Evolutionary conservation across 2,329 filamentous ascomycete species (phyloP).

Genomic region (Paramyrothecium roridum): DNA sequence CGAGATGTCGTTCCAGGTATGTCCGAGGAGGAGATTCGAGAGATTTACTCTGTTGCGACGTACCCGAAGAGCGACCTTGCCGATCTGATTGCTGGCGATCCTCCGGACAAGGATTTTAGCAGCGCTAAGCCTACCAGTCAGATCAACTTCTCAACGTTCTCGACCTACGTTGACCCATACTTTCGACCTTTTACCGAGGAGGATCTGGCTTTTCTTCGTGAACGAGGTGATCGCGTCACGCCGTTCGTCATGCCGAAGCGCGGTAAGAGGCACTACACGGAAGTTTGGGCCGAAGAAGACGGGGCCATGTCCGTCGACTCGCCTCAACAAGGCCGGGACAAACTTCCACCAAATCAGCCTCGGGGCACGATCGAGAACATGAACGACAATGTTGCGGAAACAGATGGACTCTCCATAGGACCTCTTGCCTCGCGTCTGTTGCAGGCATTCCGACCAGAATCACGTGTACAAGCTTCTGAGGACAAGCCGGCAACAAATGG

Average conservation of each 20-base stretch:
- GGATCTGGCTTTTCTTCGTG: constrained; percentile 87
- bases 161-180: constrained; percentile 88
- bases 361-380: constrained; percentile 84
- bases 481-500: constrained; percentile 55
- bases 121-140: constrained; percentile 91
- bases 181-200: constrained; percentile 89
- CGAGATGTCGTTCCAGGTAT: constrained; percentile 70
- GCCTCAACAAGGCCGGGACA: constrained; percentile 58
- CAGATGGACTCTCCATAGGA: constrained; percentile 83
- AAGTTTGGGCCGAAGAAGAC: constrained; percentile 94
- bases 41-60: constrained; percentile 81
- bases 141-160: constrained; percentile 90
- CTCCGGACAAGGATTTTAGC: constrained; percentile 93
- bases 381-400: constrained; percentile 81
- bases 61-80: constrained; percentile 80
- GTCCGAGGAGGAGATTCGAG: constrained; percentile 79
- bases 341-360: constrained; percentile 74
- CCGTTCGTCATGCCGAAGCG: constrained; percentile 86
- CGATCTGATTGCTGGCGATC: constrained; percentile 82
- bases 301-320: constrained; percentile 72
- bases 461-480: constrained; percentile 52
- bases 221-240: constrained; percentile 78
- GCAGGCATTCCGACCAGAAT: constrained; percentile 76
- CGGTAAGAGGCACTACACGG: constrained; percentile 80
- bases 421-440: constrained; percentile 82